Evolutionary conservation across 2,329 filamentous ascomycete genomes (phyloP), one percentile per base, ranked within the genome.

Genomic region (Didymella pinodella): DNA sequence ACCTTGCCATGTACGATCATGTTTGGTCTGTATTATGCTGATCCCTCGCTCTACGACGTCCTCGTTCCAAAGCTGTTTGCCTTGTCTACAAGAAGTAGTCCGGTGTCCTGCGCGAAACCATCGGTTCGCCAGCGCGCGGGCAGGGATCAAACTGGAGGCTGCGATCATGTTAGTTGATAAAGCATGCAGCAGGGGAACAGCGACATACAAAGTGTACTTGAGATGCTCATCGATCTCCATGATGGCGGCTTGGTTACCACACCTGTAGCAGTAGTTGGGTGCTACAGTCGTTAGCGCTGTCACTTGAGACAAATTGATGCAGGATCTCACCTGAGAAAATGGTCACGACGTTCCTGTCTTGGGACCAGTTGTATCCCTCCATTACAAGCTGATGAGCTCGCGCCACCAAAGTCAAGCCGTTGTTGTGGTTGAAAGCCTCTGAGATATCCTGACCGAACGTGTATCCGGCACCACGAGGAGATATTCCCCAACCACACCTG

Each of bases 141-240:
- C 95, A 98, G 54, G 95, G 95, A 77, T 99, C 95, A 79, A 98
- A 99, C 89, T 99, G 95, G 81, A 99, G 83, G 90, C 95, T 99
- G 73, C 59, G 28, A n/a, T 32, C 25, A 26, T 48, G 66, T 77
- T 59, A 78, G 71, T 61, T 46, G 31, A 7, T 7, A 6, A n/a
- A 28, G 14, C 12, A 29, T 20, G 18, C 6, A 18, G 7, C 11
- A 25, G 12, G 3, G 43, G 7, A n/a, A 18, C 29, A 31, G 18
- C 31, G 31, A 88, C 93, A 80, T 86, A 97, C 94, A 99, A 98
- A 75, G 95, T 98, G 82, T 98, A 99, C 84, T 99, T 98, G 77
- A 99, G 83, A 79, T 98, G 93, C 82, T 99, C 95, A 68, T 98
- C 95, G 79, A 99, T 99, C 81, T 98, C 95, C 95, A 99, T 99